Percentiles rank a stretch among this genome's conserved stretches.
Evolutionary conservation across 2,329 filamentous ascomycete species (phyloP).

Genomic region (Claviceps pusilla): DNA sequence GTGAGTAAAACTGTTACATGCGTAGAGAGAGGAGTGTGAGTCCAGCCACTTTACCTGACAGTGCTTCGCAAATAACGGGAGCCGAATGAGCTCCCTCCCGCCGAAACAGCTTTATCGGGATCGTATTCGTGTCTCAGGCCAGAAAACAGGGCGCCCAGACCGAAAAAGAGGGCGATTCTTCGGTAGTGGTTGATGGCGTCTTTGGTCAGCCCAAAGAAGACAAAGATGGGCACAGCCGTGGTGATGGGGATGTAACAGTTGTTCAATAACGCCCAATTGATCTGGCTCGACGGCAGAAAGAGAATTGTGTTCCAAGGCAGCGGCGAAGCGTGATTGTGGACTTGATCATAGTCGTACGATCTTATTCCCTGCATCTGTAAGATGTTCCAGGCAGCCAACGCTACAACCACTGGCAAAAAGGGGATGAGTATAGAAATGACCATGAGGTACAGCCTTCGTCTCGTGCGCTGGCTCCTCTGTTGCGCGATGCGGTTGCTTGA

Average conservation of each 20-base stretch:
- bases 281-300: conserved; percentile 26
- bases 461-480: conserved; percentile 30
- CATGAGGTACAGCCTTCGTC: conserved; percentile 41
- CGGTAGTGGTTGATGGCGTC: conserved; percentile 38
- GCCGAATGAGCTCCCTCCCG: conserved; percentile 9
- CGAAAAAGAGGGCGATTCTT: conserved; percentile 20
- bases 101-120: conserved; percentile 15
- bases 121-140: conserved; percentile 24
- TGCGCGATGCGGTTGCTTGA: conserved; percentile 24
- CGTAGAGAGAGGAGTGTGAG: neutral
- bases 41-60: conserved; percentile 8
- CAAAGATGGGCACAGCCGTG: conserved; percentile 31
- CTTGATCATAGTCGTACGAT: conserved; percentile 26
- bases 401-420: conserved; percentile 33
- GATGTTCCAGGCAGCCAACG: conserved; percentile 28
- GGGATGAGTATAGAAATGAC: conserved; percentile 34
- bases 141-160: conserved; percentile 30
- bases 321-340: conserved; percentile 24
- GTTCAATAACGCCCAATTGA: conserved; percentile 27
- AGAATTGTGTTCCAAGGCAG: conserved; percentile 33
- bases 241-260: conserved; percentile 34
- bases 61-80: conserved; percentile 10
- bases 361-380: conserved; percentile 11
- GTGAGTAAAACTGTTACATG: conserved; percentile 4
- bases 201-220: conserved; percentile 41